Base-by-base conservation (phyloP, 345 rosid species). In the Aegle marmelos region DNA sequence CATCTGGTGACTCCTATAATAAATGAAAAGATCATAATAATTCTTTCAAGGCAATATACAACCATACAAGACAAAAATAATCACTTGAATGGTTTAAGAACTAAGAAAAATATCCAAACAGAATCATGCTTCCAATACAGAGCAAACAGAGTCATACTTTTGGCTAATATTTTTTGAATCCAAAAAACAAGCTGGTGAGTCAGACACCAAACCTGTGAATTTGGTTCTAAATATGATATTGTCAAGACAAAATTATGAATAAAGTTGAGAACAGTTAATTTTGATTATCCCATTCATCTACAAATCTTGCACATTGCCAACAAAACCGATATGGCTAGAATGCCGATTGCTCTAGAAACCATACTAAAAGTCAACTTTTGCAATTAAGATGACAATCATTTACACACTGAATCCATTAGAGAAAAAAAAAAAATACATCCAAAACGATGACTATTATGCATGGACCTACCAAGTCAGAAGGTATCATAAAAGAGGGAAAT, bases 1-100 rank as follows among this genome's bases (percentile, higher is more conserved):
- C 99, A 82, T 88, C 92, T 68, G 36, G 76, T 56, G 97, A 95
- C 70, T 88, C 87, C 99, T 95, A 76, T 67, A 82, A 58, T 36
- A 66, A 28, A 25, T 68, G 16, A 68, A 53, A 68, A 61, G 25
- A 71, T 36, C 57, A 53, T 13, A 64, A 73, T 50, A 57, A 36
- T 37, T 76, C 41, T 64, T 64, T 31, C 24, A 34, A 62, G 70
- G 22, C 39, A 39, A 17, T 33, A 58, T 66, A 74, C 45, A 79
- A 65, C 22, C 36, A 70, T 14, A 72, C 54, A 36, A 34, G 73
- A 68, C 28, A 54, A n/a, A 27, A 19, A 56, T 45, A 33, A 66
- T 50, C 27, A 53, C 58, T 31, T 27, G 7, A 17, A 63, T 28
- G 41, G 22, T 62, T 41, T 45, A 48, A 22, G 28, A 74, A 41